Percentiles rank a stretch among this genome's conserved stretches.
phyloP scores from a whole-genome alignment of 805 yeast genomes.

The Candida lessepsii region DNA sequence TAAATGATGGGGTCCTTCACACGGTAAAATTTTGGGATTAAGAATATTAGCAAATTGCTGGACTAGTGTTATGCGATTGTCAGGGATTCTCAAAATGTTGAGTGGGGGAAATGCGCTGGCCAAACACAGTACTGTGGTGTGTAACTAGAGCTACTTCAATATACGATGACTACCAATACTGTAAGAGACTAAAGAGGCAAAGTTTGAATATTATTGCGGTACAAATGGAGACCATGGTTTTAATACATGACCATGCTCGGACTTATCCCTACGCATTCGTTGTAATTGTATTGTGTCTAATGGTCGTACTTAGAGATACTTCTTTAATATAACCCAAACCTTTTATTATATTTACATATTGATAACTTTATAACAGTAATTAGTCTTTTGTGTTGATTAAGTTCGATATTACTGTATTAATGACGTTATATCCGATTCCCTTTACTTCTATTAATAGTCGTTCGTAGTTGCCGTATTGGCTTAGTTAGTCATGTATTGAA shows the following conservation, averaged over 20 bases:
- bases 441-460: too few relatives aligned
- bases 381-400: too few relatives aligned
- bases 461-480: too few relatives aligned
- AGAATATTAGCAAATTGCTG: neutral
- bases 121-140: too few relatives aligned
- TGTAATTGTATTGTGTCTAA: neutral
- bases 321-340: neutral
- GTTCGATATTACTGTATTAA: too few relatives aligned
- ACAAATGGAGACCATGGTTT: neutral
- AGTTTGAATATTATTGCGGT: too few relatives aligned
- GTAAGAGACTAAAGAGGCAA: neutral
- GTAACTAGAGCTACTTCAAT: too few relatives aligned
- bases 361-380: too few relatives aligned
- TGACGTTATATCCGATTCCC: too few relatives aligned
- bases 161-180: neutral
- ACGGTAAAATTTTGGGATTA: neutral
- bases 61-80: slow-evolving; percentile 5
- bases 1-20: neutral
- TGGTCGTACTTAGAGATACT: too few relatives aligned
- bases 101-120: slow-evolving; percentile 3
- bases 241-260: slow-evolving; percentile 2
- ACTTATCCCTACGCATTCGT: neutral
- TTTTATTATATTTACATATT: too few relatives aligned
- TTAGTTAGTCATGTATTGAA: too few relatives aligned
- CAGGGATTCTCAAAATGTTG: slow-evolving; percentile 7